A percentile compares a stretch with the other conserved stretches of the same genome.
Evolutionary conservation across 2,329 filamentous ascomycete genomes (phyloP).

Genomic region (Fusarium sp.): DNA sequence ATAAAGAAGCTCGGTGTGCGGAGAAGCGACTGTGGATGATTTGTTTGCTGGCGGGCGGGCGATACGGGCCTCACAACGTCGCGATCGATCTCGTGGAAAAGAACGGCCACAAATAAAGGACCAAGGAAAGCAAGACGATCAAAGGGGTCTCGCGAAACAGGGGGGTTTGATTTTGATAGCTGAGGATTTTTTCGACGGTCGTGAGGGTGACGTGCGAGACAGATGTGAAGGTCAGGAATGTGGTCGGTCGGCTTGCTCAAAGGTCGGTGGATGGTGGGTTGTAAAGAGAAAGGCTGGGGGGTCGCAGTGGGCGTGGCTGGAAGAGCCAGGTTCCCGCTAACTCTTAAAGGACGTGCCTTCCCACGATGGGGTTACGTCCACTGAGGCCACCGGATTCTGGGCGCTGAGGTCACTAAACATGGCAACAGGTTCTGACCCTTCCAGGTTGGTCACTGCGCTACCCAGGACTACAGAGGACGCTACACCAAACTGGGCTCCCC

Average conservation of each 20-base stretch:
- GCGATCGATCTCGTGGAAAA: background rate
- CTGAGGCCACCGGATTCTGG: conserved; percentile 28
- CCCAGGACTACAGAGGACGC: conserved; percentile 23
- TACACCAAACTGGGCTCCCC: conserved; percentile 21
- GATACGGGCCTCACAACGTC: conserved; percentile 23
- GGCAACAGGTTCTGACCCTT: conserved; percentile 11
- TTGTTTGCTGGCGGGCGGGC: conserved; percentile 20
- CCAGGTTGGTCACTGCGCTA: conserved; percentile 27
- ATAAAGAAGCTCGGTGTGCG: conserved; percentile 18
- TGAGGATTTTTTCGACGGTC: conserved; percentile 28
- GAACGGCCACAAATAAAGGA: conserved; percentile 9
- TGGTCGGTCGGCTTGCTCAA: conserved; percentile 35
- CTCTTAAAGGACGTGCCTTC: conserved; percentile 35
- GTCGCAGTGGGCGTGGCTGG: conserved; percentile 44
- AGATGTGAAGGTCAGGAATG: conserved; percentile 44
- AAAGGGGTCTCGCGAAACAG: conserved; percentile 10
- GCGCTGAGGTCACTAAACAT: conserved; percentile 20
- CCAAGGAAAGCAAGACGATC: conserved; percentile 15
- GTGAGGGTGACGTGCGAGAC: conserved; percentile 42
- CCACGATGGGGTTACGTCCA: conserved; percentile 15
- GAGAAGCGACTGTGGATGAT: conserved; percentile 20
- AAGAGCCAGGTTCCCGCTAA: conserved; percentile 37
- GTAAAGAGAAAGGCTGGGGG: conserved; percentile 46
- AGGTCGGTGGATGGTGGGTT: conserved; percentile 36
- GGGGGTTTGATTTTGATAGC: conserved; percentile 23